Evolutionary conservation across 768 basidiomycete genomes (phyloP).

Genomic region (Epithele typhae): DNA sequence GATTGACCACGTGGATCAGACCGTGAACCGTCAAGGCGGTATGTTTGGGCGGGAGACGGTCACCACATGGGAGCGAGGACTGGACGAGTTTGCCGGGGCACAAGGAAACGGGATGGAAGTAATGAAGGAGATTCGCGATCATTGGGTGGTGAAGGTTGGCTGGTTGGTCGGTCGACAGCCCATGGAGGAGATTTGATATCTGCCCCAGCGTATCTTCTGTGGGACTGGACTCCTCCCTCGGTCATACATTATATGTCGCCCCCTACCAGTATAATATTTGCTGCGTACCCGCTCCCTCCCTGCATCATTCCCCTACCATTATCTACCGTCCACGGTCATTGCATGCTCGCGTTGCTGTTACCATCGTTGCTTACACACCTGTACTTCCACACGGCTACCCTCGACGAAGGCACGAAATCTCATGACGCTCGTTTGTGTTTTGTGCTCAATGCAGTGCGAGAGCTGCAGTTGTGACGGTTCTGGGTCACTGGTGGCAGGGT

Average conservation of each 20-base stretch:
- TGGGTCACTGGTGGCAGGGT: no score
- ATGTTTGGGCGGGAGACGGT: slow-evolving; percentile 79
- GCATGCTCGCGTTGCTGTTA: no score
- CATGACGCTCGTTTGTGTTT: no score
- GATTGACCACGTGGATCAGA: slow-evolving; percentile 63
- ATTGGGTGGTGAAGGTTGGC: slow-evolving; percentile 71
- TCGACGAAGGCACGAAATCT: no score
- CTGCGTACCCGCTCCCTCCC: slow-evolving; percentile 1
- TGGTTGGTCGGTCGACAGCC: slow-evolving; percentile 62
- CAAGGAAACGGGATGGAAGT: slow-evolving; percentile 40
- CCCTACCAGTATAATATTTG: slow-evolving; percentile 2
- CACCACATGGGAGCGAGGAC: slow-evolving; percentile 58
- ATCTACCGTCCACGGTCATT: slow-evolving; percentile 10
- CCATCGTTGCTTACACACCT: no score
- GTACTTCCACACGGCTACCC: no score
- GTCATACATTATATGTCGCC: no score
- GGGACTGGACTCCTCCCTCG: no score
- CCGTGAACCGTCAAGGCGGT: slow-evolving; percentile 67
- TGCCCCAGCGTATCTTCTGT: neutral
- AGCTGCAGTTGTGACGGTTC: no score
- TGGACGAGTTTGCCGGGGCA: slow-evolving; percentile 62
- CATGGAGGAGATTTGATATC: slow-evolving; percentile 31
- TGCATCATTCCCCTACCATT: slow-evolving; percentile 1
- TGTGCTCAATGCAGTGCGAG: no score
- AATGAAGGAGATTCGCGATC: slow-evolving; percentile 49